Evolutionary conservation across 805 yeast genomes (phyloP), one percentile per base, ranked within the genome.

Genomic region (Saccharomycopsis sp.): DNA sequence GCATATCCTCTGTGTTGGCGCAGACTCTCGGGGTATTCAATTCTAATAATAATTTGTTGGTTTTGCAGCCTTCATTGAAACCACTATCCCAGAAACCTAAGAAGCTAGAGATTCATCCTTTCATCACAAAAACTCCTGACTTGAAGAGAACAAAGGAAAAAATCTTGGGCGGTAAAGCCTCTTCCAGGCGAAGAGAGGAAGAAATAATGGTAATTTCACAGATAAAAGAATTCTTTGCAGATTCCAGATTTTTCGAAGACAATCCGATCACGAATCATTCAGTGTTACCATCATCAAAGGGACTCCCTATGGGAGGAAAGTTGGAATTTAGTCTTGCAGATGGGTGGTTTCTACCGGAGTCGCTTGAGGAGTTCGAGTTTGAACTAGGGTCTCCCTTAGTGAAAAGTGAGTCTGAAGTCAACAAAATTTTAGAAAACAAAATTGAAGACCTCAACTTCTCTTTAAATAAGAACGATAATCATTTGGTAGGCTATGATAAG

Each of bases 221-320:
- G 5, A 32, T 35, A 10, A 16, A 27, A n/a, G 25, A 30, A 2
- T 30, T 12, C 36, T 23, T 48, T 15, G 30, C 34, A 1, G 23
- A 41, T 2, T 17, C 52, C 3, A 52, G 51, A 0, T 36, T 46
- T 19, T 35, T 15, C 8, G 42, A 49, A 4, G 46, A 52, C 17
- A 53, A 65, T 1, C 66, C 73, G 2, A 50, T 77, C 30, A n/a
- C n/a, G n/a, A n/a, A n/a, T n/a, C n/a, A n/a, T n/a, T n/a, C n/a
- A n/a, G n/a, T n/a, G n/a, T n/a, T n/a, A n/a, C n/a, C n/a, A n/a
- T n/a, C n/a, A n/a, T n/a, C n/a, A n/a, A n/a, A n/a, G n/a, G n/a
- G n/a, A n/a, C n/a, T n/a, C n/a, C 79, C 83, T 0, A 48, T 62
- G 31, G 92, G 94, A 10, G 88, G 81, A 0, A 39, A 72, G 5